These are phyloP conservation scores for Coniferiporia weirii DNA, from an alignment of 1,284 basidiomycete species.

Conservation along the genomic window DNA sequence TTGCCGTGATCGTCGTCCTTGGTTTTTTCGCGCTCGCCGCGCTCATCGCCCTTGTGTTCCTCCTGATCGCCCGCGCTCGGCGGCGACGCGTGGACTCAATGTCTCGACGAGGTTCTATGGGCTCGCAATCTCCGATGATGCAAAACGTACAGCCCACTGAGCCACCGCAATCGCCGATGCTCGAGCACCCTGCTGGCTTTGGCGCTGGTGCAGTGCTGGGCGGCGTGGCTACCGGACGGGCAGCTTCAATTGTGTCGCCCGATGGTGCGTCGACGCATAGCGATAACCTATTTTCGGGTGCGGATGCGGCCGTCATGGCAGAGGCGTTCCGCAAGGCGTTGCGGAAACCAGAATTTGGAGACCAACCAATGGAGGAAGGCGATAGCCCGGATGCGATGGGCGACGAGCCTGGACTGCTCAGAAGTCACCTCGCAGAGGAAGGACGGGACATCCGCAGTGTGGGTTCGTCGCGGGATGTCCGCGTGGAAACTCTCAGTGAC, in stretches of 20 bases:
- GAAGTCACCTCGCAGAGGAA: conserved; percentile 73
- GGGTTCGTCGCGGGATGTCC: conserved; percentile 67
- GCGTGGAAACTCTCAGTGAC: conserved; percentile 53
- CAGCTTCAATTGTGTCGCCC: conserved; percentile 45
- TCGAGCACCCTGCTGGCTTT: conserved; percentile 28
- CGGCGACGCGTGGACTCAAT: conserved; percentile 40
- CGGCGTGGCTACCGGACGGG: conserved; percentile 29
- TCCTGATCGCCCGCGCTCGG: conserved; percentile 64
- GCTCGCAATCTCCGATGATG: conserved; percentile 78
- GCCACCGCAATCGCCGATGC: conserved; percentile 48
- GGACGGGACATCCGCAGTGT: conserved; percentile 78
- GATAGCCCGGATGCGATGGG: conserved; percentile 45
- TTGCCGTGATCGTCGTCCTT: conserved; percentile 78
- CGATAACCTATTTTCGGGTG: conserved; percentile 65
- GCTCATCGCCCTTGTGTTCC: conserved; percentile 58
- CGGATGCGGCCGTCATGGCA: conserved; percentile 84
- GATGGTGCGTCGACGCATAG: conserved; percentile 62
- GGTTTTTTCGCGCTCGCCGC: conserved; percentile 75
- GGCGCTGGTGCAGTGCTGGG: conserved; percentile 30
- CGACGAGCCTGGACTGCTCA: conserved; percentile 46
- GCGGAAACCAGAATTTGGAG: conserved; percentile 77
- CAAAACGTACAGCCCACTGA: conserved; percentile 40
- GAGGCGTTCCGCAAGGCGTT: conserved; percentile 80
- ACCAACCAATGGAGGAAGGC: conserved; percentile 60
- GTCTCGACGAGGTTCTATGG: conserved; percentile 67